Conservation (phyloP, 805 yeast genomes). For the Candida incommunis region DNA sequence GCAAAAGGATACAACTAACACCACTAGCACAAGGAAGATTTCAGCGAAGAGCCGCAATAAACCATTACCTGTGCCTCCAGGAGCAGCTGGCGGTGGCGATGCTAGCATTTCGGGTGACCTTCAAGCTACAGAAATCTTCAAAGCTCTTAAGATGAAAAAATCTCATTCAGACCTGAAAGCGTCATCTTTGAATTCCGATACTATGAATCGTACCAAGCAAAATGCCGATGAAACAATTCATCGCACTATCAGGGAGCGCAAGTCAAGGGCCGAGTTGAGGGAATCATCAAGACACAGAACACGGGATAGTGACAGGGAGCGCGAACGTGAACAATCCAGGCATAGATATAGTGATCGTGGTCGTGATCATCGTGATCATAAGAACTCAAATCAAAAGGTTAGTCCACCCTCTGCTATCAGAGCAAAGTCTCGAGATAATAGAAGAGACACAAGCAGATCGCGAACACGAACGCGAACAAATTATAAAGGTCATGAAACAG, state of each 20-base stretch:
- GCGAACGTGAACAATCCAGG: neutral
- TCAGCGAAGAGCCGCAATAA: neutral
- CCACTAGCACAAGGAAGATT: neutral
- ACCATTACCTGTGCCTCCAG: neutral
- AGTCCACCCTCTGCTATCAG: neutral
- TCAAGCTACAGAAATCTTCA: neutral
- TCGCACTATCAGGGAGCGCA: neutral
- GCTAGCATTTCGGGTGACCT: neutral
- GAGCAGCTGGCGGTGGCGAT: neutral
- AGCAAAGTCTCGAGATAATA: neutral
- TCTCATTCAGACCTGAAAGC: neutral
- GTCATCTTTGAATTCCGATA: neutral
- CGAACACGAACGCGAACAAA: neutral
- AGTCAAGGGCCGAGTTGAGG: neutral
- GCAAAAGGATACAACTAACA: neutral
- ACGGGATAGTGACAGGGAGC: neutral
- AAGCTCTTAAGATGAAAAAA: neutral
- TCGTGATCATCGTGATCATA: neutral
- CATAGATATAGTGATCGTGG: neutral
- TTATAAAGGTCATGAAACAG: neutral
- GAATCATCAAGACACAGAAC: neutral
- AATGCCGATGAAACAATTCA: neutral
- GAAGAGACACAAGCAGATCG: neutral
- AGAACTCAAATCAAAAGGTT: neutral
- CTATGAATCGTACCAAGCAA: neutral